Evolutionary conservation across 2,329 filamentous ascomycete species (phyloP), one percentile per base, ranked within the genome.

Genomic region (Seiridium unicorne): DNA sequence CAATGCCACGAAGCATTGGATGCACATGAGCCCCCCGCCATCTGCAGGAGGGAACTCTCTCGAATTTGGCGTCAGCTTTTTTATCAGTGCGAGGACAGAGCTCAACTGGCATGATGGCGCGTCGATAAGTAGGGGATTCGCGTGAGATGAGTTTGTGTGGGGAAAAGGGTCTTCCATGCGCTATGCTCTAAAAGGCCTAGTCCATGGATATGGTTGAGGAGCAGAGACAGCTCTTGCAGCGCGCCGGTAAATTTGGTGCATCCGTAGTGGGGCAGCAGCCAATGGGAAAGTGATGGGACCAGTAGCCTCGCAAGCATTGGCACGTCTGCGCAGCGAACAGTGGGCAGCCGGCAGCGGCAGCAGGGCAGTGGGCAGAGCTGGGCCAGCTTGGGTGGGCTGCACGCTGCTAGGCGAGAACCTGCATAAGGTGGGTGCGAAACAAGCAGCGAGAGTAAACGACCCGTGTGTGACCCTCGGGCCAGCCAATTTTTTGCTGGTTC

Each of bases 151-250:
- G 62, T 57, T 61, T 53, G 49, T 69, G 69, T 70, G 67, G 69
- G 66, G 67, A 67, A 70, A 61, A 58, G 62, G 71, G 62, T 64
- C 65, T 55, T 46, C 36, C 61, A 18, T 36, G 48, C 54, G 42
- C 61, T 63, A 66, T 68, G 32, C 73, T 66, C 0, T 13, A 63
- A 67, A 60, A 44, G 68, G 74, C 5, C 61, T 76, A 75, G 75
- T 60, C 53, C 51, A 7, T 26, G 44, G 70, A 76, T 77, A 78
- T 80, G 76, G 77, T 79, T 79, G 77, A 79, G 77, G 66, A 59
- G 44, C 13, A 32, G 47, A 35, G 18, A 26, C 18, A 26, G 18
- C 18, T 26, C 18, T 46, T 26, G 51, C 18, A 46, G 35, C 26
- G 32, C 42, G 42, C 38, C 40, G 54, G 40, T 44, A 44, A 47